phyloP scores from a whole-genome alignment of 371 early-diverging fungal genomes.

The Smittium culicis region DNA sequence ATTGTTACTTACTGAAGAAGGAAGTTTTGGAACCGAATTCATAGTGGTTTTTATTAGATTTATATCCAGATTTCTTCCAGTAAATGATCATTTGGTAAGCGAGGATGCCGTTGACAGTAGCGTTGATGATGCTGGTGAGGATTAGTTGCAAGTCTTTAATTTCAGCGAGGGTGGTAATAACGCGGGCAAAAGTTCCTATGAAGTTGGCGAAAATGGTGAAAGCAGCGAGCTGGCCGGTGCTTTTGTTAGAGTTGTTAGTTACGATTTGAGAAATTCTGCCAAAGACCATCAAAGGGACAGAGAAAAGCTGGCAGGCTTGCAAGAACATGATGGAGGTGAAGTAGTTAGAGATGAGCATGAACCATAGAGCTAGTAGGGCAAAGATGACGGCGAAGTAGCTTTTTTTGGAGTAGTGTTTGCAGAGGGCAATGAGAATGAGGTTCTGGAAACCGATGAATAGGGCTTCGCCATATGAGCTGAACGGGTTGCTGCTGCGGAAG shows the following conservation, averaged over 20 bases:
- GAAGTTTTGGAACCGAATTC: background rate
- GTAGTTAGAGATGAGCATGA: too few species aligned
- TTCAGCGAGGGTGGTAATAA: slow-evolving; percentile 81
- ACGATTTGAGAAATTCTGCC: slow-evolving; percentile 79
- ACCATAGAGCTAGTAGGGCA: too few species aligned
- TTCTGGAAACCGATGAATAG: slow-evolving; percentile 66
- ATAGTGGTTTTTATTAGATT: background rate
- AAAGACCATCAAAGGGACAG: slow-evolving; percentile 62
- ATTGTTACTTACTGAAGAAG: background rate
- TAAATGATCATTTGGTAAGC: slow-evolving; percentile 66
- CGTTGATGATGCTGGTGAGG: slow-evolving; percentile 49
- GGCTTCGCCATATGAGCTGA: slow-evolving; percentile 87
- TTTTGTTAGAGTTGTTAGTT: slow-evolving; percentile 50
- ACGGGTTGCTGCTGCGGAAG: slow-evolving; percentile 59
- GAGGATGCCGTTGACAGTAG: slow-evolving; percentile 60
- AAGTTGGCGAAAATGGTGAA: slow-evolving; percentile 74
- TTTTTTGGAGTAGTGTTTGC: slow-evolving; percentile 16
- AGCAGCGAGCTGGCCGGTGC: slow-evolving; percentile 78
- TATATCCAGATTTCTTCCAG: too few species aligned
- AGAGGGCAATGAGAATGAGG: slow-evolving; percentile 43
- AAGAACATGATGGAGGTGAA: too few species aligned
- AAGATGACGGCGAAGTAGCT: background rate
- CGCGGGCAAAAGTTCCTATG: slow-evolving; percentile 67
- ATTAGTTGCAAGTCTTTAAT: slow-evolving; percentile 64
- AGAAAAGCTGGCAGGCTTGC: too few species aligned